phyloP scores from a whole-genome alignment of 495 filamentous ascomycete species.

The Penicillium chermesinum region DNA sequence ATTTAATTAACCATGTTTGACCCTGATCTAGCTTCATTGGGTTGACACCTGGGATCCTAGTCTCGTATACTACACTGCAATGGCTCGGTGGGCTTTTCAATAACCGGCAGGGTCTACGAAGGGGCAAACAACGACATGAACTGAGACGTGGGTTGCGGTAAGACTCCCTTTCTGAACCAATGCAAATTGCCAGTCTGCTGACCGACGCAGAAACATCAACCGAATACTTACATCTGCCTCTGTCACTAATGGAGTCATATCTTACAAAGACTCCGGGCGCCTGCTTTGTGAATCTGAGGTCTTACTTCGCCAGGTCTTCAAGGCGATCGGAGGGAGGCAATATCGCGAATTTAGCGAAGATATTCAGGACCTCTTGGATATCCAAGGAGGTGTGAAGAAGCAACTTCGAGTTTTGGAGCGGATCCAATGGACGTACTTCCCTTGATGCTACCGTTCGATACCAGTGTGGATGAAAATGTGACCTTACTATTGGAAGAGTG shows the following conservation, averaged over 20 bases:
- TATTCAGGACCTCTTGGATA: conserved; percentile 72
- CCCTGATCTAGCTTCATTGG: conserved; percentile 65
- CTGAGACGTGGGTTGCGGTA: conserved; percentile 69
- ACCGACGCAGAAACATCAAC: conserved; percentile 60
- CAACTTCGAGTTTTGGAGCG: conserved; percentile 74
- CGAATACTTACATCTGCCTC: conserved; percentile 66
- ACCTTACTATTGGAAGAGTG: too few relatives aligned
- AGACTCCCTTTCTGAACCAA: conserved; percentile 1
- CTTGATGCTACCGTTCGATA: conserved; percentile 13
- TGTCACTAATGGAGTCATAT: conserved; percentile 59
- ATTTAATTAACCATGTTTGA: conserved; percentile 14
- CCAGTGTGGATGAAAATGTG: background rate
- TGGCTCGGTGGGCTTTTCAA: conserved; percentile 67
- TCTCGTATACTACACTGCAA: conserved; percentile 66
- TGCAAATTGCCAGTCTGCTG: background rate
- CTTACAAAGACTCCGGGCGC: conserved; percentile 86
- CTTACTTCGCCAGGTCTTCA: conserved; percentile 59
- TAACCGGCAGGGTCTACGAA: conserved; percentile 58
- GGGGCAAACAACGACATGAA: conserved; percentile 55
- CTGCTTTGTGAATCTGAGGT: conserved; percentile 83
- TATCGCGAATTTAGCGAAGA: conserved; percentile 82
- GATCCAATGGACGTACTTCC: conserved; percentile 82
- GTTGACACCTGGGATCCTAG: conserved; percentile 82
- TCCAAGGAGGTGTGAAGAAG: conserved; percentile 61
- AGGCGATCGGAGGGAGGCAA: conserved; percentile 61